These are phyloP conservation scores for Cytospora leucostoma DNA, from an alignment of 2,329 filamentous ascomycete species.

Conservation along the genomic window DNA sequence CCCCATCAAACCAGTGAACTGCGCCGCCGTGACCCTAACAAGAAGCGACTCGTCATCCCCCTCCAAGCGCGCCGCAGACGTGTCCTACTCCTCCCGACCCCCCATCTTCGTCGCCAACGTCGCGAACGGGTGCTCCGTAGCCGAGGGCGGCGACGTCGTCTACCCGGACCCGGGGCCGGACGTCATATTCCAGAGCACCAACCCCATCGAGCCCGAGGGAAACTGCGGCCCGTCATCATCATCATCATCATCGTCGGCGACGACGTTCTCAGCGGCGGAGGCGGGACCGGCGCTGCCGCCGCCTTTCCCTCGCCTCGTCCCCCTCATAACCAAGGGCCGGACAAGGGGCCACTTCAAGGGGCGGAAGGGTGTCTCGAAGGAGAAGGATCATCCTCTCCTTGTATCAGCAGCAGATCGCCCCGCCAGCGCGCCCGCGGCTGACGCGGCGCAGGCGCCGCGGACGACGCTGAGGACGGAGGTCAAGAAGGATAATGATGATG, in stretches of 20 bases:
- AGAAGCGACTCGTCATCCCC: slow-evolving; percentile 34
- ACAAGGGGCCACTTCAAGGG: too few relatives aligned
- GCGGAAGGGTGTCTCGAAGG: too few relatives aligned
- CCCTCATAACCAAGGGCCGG: too few relatives aligned
- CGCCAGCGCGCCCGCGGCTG: too few relatives aligned
- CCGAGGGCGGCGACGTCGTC: slow-evolving; percentile 57
- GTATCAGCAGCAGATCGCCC: too few relatives aligned
- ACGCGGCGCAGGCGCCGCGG: too few relatives aligned
- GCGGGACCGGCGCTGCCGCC: slow-evolving; percentile 30
- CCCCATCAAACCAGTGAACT: slow-evolving; percentile 57
- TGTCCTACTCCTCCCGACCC: slow-evolving; percentile 59
- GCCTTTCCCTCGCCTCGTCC: slow-evolving; percentile 16
- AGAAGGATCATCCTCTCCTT: too few relatives aligned
- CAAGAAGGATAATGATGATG: too few relatives aligned
- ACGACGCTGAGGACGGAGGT: too few relatives aligned
- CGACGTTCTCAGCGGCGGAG: slow-evolving; percentile 34
- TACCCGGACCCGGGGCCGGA: slow-evolving; percentile 68
- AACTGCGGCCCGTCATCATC: slow-evolving; percentile 36
- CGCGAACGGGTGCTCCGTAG: slow-evolving; percentile 56
- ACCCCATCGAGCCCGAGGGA: slow-evolving; percentile 41
- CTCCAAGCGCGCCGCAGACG: slow-evolving; percentile 29
- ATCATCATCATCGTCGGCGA: background rate
- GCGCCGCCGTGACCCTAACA: slow-evolving; percentile 67
- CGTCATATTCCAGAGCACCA: slow-evolving; percentile 43
- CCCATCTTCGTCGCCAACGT: slow-evolving; percentile 73